Base-by-base conservation (phyloP, 2,329 filamentous ascomycete species). In the Scedosporium dehoogii region DNA sequence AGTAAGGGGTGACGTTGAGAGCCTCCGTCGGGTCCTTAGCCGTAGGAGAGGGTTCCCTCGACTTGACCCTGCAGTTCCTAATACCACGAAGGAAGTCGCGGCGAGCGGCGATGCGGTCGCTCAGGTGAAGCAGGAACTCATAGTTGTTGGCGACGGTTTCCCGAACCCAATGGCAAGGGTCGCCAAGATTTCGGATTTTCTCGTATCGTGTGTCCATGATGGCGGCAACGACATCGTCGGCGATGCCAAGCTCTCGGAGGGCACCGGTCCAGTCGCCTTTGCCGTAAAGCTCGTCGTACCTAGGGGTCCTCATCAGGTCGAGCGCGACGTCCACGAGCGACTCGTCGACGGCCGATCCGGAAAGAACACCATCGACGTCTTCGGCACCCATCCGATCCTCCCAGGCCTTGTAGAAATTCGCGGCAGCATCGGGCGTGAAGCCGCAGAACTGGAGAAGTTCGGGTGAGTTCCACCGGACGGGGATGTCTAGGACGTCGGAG, bases 371-470 rank as follows among this genome's bases (percentile, higher is more conserved):
- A 27, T 61, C 59, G 7, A 16, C 4, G 21, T 55, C 59, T 23
- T 61, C 59, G 3, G 27, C 23, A n/a, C 23, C n/a, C 27, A 21
- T 44, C 33, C 27, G n/a, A 9, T 10, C 33, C 48, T 55, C 42
- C 59, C 59, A 61, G 18, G 16, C 3, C 25, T 51, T n/a, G 27
- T 41, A 56, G 48, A 29, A 56, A 14, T 41, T 18, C 6, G 33
- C 48, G 27, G 59, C 48, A 6, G 21, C 59, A 33, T 61, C 29
- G 14, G 59, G 46, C 1, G 46, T n/a, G 27, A 61, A 51, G 2
- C 59, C 59, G 59, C 59, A 61, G 33, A 61, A 61, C 59, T 61
- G 23, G 29, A 61, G 48, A 29, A 55, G 59, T 23, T 61, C 27
- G n/a, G 59, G 59, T 12, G 59, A 55, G 48, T 61, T 38, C 59